Base-by-base conservation (phyloP, 352 stramenopile species). In the Thalassiosira mediterranea region DNA sequence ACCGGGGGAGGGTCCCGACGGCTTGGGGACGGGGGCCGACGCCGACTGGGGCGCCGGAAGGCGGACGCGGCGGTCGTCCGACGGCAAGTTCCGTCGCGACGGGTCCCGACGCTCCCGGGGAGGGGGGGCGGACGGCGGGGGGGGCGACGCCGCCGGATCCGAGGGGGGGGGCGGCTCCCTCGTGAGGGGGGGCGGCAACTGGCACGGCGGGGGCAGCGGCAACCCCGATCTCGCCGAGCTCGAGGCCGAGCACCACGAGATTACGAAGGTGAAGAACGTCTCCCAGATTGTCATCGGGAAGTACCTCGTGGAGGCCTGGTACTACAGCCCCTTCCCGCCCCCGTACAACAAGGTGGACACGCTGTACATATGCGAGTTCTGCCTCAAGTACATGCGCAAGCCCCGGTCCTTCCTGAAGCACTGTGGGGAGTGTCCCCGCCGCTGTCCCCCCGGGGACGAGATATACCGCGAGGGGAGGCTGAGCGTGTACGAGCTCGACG, bases 401-500 rank as follows among this genome's bases (percentile, higher is more conserved):
- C 60, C 74, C 21, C 58, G 62, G n/a, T 94, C 87, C 13, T 89
- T 95, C 44, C 37, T 76, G 7, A 81, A 88, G 19, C 90, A 94
- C 72, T 72, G 72, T 38, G 63, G 42, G 13, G 68, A 69, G 10
- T 91, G 84, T 63, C 44, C 72, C 0, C 58, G 77, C 21, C 69
- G 82, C 13, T 76, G 81, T 70, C 94, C 94, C 11, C 94, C 94
- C 0, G 94, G 94, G 28, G 66, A 87, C 13, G 91, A 96, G 75
- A 96, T 99, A 54, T 99, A 99, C 80, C 87, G 96, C 19, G 92
- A 98, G 54, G 92, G 94, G 23, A 95, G 97, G 65, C 60, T 99
- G 21, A 96, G 91, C 52, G 96, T 99, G 49, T 99, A 97, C 76
- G 97, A 98, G 73, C 87, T 99, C 31, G 96, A 99, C 65, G 97